These are phyloP conservation scores for Grifola frondosa DNA, from an alignment of 1,284 basidiomycete species.

Conservation along the genomic window DNA sequence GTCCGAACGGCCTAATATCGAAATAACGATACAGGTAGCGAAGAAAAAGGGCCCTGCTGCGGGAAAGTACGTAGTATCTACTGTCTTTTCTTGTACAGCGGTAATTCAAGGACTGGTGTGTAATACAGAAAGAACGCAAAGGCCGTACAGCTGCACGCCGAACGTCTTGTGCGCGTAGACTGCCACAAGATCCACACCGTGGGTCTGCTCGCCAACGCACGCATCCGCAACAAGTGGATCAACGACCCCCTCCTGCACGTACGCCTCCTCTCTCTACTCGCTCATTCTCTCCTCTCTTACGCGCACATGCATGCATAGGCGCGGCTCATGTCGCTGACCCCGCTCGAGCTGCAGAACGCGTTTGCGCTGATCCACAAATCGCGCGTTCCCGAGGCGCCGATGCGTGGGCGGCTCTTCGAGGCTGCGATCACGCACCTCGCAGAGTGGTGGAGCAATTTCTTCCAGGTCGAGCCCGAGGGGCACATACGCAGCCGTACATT, in stretches of 20 bases:
- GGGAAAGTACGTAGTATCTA: conserved; percentile 27
- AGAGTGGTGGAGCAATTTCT: conserved; percentile 80
- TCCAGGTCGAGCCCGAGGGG: conserved; percentile 59
- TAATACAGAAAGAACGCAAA: conserved; percentile 50
- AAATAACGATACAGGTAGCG: conserved; percentile 57
- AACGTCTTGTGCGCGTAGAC: conserved; percentile 73
- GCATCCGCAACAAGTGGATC: conserved; percentile 81
- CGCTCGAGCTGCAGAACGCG: conserved; percentile 73
- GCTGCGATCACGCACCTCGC: conserved; percentile 70
- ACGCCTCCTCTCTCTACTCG: conserved; percentile 28
- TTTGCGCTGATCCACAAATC: conserved; percentile 82
- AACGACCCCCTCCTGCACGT: conserved; percentile 86
- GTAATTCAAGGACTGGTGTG: neutral
- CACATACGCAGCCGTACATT: conserved; percentile 76
- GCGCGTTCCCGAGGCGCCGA: conserved; percentile 75
- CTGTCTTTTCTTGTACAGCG: neutral
- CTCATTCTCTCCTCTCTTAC: neutral
- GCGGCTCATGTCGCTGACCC: conserved; percentile 81
- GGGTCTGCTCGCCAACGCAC: conserved; percentile 73
- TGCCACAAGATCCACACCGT: conserved; percentile 89
- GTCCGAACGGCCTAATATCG: conserved; percentile 38
- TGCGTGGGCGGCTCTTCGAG: conserved; percentile 85
- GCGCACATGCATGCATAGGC: conserved; percentile 49
- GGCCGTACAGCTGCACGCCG: conserved; percentile 49
- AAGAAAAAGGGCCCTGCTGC: conserved; percentile 36